phyloP scores from a whole-genome alignment of 2,329 filamentous ascomycete species.

The Penicillium sp. region DNA sequence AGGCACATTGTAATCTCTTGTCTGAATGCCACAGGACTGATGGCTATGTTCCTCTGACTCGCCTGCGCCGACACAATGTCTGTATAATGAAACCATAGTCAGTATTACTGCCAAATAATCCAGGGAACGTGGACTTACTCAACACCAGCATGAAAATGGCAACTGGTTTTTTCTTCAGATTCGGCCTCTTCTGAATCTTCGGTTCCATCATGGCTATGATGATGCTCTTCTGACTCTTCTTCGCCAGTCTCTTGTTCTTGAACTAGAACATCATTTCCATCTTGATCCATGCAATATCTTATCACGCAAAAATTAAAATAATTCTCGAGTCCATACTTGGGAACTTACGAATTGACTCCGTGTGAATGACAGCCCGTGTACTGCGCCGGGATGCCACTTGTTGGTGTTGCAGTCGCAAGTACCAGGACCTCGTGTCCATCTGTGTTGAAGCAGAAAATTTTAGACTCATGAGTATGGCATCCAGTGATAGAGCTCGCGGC shows the following conservation, averaged over 20 bases:
- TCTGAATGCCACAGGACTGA: slow-evolving; percentile 50
- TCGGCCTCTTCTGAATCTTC: slow-evolving; percentile 21
- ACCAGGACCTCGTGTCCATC: slow-evolving; percentile 42
- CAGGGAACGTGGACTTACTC: slow-evolving; percentile 56
- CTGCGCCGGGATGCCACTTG: slow-evolving; percentile 58
- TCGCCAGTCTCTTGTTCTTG: slow-evolving; percentile 34
- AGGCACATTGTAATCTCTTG: slow-evolving; percentile 66
- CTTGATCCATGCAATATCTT: slow-evolving; percentile 64
- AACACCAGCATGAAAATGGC: slow-evolving; percentile 75
- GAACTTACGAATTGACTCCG: slow-evolving; percentile 55
- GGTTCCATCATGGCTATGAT: slow-evolving; percentile 29
- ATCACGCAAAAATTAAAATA: neutral
- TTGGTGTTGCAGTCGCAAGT: slow-evolving; percentile 53
- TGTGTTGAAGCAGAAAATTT: slow-evolving; percentile 39
- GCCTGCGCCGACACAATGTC: slow-evolving; percentile 58
- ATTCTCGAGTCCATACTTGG: neutral
- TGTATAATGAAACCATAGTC: slow-evolving; percentile 23
- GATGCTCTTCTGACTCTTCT: slow-evolving; percentile 8
- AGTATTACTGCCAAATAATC: neutral
- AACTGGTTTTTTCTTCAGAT: slow-evolving; percentile 48
- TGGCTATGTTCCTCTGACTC: slow-evolving; percentile 44
- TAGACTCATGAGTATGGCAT: slow-evolving; percentile 53
- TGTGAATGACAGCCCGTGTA: slow-evolving; percentile 69
- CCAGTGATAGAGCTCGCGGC: slow-evolving; percentile 53
- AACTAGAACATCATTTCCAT: slow-evolving; percentile 64